These are phyloP conservation scores for Cinnamomum chago DNA, from an alignment of 164 flowering plant species.

Conservation along the genomic window DNA sequence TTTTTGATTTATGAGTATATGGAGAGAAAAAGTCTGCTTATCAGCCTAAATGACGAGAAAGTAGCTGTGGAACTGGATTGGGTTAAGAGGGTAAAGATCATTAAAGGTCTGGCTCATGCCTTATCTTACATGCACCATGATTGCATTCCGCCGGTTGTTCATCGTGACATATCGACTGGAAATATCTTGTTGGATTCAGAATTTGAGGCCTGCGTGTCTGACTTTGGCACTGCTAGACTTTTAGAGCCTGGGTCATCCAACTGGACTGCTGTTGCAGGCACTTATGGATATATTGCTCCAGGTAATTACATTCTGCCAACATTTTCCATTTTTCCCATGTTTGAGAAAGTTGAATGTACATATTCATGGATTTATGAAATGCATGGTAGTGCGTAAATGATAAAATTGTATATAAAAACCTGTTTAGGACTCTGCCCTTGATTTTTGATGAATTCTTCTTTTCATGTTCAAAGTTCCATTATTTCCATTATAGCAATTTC, in stretches of 20 bases:
- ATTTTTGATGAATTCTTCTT: background rate
- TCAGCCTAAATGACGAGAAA: background rate
- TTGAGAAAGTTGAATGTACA: background rate
- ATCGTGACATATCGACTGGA: slow-evolving; percentile 14
- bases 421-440: too few species aligned
- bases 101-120: slow-evolving; percentile 5
- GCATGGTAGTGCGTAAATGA: too few species aligned
- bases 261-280: slow-evolving; percentile 1
- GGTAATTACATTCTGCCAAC: background rate
- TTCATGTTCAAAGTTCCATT: too few species aligned
- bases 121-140: slow-evolving; percentile 8
- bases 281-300: slow-evolving; percentile 5
- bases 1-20: slow-evolving; percentile 8
- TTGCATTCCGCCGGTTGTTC: slow-evolving; percentile 11
- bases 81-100: slow-evolving; percentile 2
- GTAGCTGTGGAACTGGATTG: slow-evolving; percentile 1
- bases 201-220: background rate
- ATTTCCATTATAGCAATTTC: too few species aligned
- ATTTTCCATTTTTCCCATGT: too few species aligned
- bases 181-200: slow-evolving; percentile 11
- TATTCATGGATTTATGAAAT: background rate
- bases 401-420: too few species aligned
- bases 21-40: slow-evolving; percentile 4
- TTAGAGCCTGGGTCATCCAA: background rate
- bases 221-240: slow-evolving; percentile 8